Evolutionary conservation across 768 basidiomycete genomes (phyloP).

Genomic region (Tricholoma flavovirens): DNA sequence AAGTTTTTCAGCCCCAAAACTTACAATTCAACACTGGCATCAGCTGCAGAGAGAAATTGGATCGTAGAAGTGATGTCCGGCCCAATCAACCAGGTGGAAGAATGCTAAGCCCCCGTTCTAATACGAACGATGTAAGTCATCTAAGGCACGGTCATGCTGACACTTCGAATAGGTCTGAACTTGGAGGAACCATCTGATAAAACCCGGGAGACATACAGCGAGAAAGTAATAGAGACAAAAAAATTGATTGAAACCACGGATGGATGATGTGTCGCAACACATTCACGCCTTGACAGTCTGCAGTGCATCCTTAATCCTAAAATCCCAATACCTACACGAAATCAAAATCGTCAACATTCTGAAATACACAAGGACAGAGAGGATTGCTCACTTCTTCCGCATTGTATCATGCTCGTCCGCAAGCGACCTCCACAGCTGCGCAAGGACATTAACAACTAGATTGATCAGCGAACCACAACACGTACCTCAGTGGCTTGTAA

Average conservation of each 20-base stretch:
- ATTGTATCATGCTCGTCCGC: conserved; percentile 69
- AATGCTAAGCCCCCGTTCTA: no score
- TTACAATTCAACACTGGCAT: no score
- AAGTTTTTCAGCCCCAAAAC: no score
- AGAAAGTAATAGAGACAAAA: neutral
- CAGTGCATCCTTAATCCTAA: conserved; percentile 53
- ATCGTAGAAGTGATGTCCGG: no score
- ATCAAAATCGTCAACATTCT: neutral
- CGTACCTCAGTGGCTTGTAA: conserved; percentile 46
- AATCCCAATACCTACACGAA: conserved; percentile 67
- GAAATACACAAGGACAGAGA: neutral
- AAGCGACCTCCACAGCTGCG: conserved; percentile 65
- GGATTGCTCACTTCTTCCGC: conserved; percentile 55
- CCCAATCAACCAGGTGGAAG: no score
- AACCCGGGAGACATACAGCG: neutral
- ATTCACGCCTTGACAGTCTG: conserved; percentile 11
- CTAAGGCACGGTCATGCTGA: neutral
- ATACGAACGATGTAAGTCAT: no score
- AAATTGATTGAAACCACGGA: neutral
- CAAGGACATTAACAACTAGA: neutral
- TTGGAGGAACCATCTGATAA: neutral
- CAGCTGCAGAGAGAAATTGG: no score
- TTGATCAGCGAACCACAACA: conserved; percentile 4
- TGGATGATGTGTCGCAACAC: neutral
- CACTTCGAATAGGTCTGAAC: neutral